These are phyloP conservation scores for Circinella umbellata DNA, from an alignment of 371 early-diverging fungal species.

Conservation along the genomic window DNA sequence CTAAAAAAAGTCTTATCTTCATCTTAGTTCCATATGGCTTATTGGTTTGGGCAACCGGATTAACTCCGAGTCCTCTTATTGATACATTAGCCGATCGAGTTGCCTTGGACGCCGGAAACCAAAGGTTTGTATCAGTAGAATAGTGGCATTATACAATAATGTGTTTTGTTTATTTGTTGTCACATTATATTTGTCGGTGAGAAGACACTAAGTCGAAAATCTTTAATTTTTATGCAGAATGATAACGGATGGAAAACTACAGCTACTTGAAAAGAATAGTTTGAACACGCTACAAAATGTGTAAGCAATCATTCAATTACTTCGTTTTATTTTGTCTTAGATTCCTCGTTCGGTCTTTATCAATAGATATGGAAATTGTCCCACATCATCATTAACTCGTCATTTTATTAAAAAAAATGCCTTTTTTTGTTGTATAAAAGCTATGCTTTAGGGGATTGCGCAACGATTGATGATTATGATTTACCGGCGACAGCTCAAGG, in stretches of 20 bases:
- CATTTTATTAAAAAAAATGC: slow-evolving; percentile 6
- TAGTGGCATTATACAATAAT: not conserved
- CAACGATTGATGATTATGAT: slow-evolving; percentile 63
- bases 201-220: not conserved
- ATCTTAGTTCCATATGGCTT: slow-evolving; percentile 41
- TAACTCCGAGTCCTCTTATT: slow-evolving; percentile 41
- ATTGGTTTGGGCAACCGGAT: slow-evolving; percentile 61
- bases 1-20: not conserved
- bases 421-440: slow-evolving; percentile 15
- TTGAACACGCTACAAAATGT: slow-evolving; percentile 44
- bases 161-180: slow-evolving; percentile 6
- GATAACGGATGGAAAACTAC: slow-evolving; percentile 66
- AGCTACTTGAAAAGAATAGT: slow-evolving; percentile 62
- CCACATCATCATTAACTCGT: not conserved
- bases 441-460: slow-evolving; percentile 86
- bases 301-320: slow-evolving; percentile 17
- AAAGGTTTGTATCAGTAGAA: slow-evolving; percentile 19
- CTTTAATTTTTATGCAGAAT: slow-evolving; percentile 37
- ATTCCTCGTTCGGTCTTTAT: not conserved
- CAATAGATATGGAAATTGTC: not conserved
- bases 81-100: slow-evolving; percentile 14
- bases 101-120: slow-evolving; percentile 23
- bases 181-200: not conserved
- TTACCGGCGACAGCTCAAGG: slow-evolving; percentile 81
- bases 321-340: not conserved